Percentiles rank a stretch among this genome's conserved stretches.
Evolutionary conservation across 2,329 filamentous ascomycete genomes (phyloP).

Genomic region (Alternaria postmessia): DNA sequence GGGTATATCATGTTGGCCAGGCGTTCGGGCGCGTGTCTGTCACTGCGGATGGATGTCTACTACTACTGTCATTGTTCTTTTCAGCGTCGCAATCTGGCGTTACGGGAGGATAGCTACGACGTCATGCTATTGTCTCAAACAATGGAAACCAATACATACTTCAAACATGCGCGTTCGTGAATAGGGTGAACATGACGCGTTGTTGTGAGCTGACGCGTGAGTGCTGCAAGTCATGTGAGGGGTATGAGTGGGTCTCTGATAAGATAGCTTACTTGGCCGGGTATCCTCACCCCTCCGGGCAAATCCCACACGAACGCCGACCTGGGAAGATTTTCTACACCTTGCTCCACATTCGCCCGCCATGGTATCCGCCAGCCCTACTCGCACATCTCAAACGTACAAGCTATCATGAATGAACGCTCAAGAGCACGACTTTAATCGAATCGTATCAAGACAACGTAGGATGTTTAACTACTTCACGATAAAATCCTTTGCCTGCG

Average conservation of each 20-base stretch:
- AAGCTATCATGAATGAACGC: not conserved
- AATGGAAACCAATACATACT: slow-evolving; percentile 29
- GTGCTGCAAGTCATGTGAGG: slow-evolving; percentile 15
- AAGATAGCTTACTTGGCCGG: not conserved
- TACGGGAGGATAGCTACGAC: slow-evolving; percentile 26
- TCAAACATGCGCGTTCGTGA: slow-evolving; percentile 19
- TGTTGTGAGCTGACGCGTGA: slow-evolving; percentile 21
- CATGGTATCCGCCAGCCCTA: not conserved
- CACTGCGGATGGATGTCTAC: slow-evolving; percentile 1
- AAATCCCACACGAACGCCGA: not conserved
- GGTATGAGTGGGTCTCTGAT: not conserved
- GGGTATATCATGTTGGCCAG: slow-evolving; percentile 34
- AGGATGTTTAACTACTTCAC: not conserved
- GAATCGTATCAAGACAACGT: not conserved
- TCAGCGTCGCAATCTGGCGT: slow-evolving; percentile 10
- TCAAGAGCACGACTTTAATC: not conserved
- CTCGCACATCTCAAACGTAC: not conserved
- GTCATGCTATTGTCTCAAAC: slow-evolving; percentile 28
- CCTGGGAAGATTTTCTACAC: not conserved
- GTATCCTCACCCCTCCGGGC: not conserved
- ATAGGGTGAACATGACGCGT: slow-evolving; percentile 15
- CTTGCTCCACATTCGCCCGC: not conserved
- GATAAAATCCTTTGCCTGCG: not conserved
- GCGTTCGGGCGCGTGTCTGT: slow-evolving; percentile 31
- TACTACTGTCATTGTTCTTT: slow-evolving; percentile 14